These are phyloP conservation scores for Lasiodiplodia theobromae DNA, from an alignment of 2,329 filamentous ascomycete genomes.

Conservation along the genomic window DNA sequence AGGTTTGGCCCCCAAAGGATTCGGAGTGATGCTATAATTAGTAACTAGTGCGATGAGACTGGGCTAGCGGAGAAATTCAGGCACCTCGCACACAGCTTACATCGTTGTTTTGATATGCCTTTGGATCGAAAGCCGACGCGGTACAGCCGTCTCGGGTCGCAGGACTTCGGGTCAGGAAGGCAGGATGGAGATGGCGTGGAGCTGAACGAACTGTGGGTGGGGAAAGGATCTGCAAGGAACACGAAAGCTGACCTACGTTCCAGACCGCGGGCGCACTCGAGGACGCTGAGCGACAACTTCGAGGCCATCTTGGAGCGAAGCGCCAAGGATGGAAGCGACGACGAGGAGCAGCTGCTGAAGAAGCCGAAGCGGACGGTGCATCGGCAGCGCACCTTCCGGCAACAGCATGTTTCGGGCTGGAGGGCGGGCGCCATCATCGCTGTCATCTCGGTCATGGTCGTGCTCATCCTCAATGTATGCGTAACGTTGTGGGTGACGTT, in stretches of 20 bases:
- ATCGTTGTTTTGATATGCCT: neutral
- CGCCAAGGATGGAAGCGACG: neutral
- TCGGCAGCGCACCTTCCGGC: conserved; percentile 1
- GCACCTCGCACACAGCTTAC: neutral
- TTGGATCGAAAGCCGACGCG: neutral
- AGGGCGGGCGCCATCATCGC: conserved; percentile 1
- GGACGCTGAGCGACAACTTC: neutral
- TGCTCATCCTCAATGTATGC: neutral
- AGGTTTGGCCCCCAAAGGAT: neutral
- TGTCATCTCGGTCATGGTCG: neutral
- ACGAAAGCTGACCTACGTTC: neutral
- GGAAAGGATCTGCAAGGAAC: neutral
- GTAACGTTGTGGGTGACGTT: neutral
- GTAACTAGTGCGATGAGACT: neutral
- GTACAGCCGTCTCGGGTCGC: conserved; percentile 3
- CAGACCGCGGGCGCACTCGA: neutral
- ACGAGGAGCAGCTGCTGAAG: neutral
- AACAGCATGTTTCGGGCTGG: conserved; percentile 8
- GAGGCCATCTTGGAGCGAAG: neutral
- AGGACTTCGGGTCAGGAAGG: neutral
- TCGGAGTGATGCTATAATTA: neutral
- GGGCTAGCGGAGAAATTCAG: neutral
- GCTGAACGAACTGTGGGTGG: neutral
- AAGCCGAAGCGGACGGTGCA: neutral
- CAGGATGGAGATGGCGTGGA: neutral